A percentile compares a stretch with the other conserved stretches of the same genome.
phyloP scores from a whole-genome alignment of 2,329 filamentous ascomycete species.

The Cytospora chrysosperma region DNA sequence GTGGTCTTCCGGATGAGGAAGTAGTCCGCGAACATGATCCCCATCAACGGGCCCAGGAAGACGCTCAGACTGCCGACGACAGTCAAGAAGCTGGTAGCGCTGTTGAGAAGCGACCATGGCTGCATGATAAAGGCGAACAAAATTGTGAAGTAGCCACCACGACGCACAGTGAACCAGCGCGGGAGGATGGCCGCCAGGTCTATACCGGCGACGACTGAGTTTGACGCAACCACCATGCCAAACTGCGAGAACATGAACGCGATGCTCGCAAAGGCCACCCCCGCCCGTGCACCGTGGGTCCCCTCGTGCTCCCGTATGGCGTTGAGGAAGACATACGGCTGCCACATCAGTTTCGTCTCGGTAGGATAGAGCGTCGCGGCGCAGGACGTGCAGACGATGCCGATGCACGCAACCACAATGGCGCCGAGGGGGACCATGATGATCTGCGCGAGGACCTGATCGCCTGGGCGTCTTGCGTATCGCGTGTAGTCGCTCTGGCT shows the following conservation, averaged over 20 bases:
- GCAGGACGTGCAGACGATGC: slow-evolving; percentile 43
- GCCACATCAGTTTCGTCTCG: slow-evolving; percentile 33
- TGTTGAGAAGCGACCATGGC: slow-evolving; percentile 40
- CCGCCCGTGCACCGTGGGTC: slow-evolving; percentile 34
- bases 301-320: not conserved
- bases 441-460: slow-evolving; percentile 38
- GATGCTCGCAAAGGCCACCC: slow-evolving; percentile 39
- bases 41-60: slow-evolving; percentile 41
- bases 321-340: not conserved
- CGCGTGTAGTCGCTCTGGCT: slow-evolving; percentile 42
- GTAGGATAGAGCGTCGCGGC: slow-evolving; percentile 36
- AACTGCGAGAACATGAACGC: slow-evolving; percentile 38
- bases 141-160: slow-evolving; percentile 39
- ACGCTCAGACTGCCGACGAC: slow-evolving; percentile 39
- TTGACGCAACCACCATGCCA: slow-evolving; percentile 39
- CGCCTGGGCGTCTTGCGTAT: slow-evolving; percentile 33
- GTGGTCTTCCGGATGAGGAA: slow-evolving; percentile 35
- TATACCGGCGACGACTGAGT: slow-evolving; percentile 40
- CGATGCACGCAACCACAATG: slow-evolving; percentile 38
- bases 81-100: slow-evolving; percentile 37
- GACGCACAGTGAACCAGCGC: slow-evolving; percentile 39
- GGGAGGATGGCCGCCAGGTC: slow-evolving; percentile 41
- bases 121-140: slow-evolving; percentile 38
- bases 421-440: slow-evolving; percentile 38
- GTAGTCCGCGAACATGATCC: slow-evolving; percentile 40